Base-by-base conservation (phyloP, 106 monocot species). In the Phalaenopsis aphrodite region DNA sequence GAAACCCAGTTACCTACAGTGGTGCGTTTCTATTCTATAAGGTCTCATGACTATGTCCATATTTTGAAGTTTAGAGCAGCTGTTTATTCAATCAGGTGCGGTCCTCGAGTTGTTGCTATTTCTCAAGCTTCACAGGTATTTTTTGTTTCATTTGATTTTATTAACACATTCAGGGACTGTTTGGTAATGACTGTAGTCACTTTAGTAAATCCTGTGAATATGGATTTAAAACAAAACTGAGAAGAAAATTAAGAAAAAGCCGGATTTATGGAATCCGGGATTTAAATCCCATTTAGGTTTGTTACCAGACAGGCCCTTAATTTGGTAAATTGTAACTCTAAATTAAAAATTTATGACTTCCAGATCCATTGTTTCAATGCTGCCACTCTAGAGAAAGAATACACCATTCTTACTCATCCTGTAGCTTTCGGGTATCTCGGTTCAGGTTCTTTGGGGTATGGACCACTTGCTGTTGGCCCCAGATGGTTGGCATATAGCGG, bases 361-460 rank as follows among this genome's bases (percentile, higher is more conserved):
- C 96, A 97, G 96, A 88, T 97, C 84, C 96, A 97, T 81, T 97
- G 96, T 78, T 94, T 97, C 78, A 82, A 94, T 90, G 88, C 96
- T 79, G 84, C 88, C 75, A 97, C 90, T 39, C 69, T 97, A 41
- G 92, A 94, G 88, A 94, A 80, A 86, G 89, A 90, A 76, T 97
- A 97, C 82, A 97, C 92, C 23, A 86, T 94, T 82, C 88, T 97
- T 39, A 97, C 96, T 37, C 78, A 80, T 41, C 94, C 94, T 64
- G 82, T 88, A 78, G 80, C 83, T 81, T 55, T 83, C 5, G 75
- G 78, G 15, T 67, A 14, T 84, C 67, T 81, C 85, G 84, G 85
- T 79, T 84, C 91, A 85, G 86, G 85, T 80, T 79, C 80, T 77
- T 79, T 88, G 79, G 89, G 93, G 1, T 94, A 91, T 83, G 96